Base-by-base conservation (phyloP, 495 filamentous ascomycete genomes). In the Trichocladium antarcticum region DNA sequence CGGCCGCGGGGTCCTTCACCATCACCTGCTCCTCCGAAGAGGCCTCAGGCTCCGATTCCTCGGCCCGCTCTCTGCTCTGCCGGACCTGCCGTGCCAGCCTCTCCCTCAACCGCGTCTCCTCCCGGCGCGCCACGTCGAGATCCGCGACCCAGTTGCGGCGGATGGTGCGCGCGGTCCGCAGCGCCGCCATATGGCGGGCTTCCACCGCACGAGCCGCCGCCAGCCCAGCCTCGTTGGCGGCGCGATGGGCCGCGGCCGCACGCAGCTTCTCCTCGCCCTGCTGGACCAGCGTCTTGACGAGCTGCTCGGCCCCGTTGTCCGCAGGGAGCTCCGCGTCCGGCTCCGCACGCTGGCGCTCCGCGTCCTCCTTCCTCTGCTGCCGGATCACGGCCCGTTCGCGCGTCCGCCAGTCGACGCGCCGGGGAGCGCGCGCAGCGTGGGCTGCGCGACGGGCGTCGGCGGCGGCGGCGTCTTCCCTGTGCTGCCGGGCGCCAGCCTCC, bases 191-290 rank as follows among this genome's bases (percentile, higher is more conserved):
- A 3, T 41, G 37, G 22, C 28, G 9, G 36, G 24, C 37, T 35
- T 44, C 49, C 49, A 45, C 42, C 1, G 49, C 42, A 6, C 22
- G 3, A 16, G 50, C 50, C 5, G 16, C 42, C 37, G 37, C 37
- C 37, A 47, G 35, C 19, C 3, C 16, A 29, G 31, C 37, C 24
- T 53, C 37, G 5, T 10, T 37, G 15, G 20, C 20, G 22, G 6
- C 17, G 6, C 28, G 31, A 24, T 24, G 27, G 2, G 7, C 29
- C 16, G 10, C 11, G 39, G 22, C 20, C 0, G 8, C 32, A 14
- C 2, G 20, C 20, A 11, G 22, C 28, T 35, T 10, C n/a, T 2
- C 28, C 21, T 50, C 31, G 14, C 12, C 19, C 27, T 10, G 9
- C 9, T 32, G 5, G 31, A 32, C n/a, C n/a, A n/a, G n/a, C n/a